phyloP scores from a whole-genome alignment of 2,329 filamentous ascomycete species.

The Cyphellophora attinorum region DNA sequence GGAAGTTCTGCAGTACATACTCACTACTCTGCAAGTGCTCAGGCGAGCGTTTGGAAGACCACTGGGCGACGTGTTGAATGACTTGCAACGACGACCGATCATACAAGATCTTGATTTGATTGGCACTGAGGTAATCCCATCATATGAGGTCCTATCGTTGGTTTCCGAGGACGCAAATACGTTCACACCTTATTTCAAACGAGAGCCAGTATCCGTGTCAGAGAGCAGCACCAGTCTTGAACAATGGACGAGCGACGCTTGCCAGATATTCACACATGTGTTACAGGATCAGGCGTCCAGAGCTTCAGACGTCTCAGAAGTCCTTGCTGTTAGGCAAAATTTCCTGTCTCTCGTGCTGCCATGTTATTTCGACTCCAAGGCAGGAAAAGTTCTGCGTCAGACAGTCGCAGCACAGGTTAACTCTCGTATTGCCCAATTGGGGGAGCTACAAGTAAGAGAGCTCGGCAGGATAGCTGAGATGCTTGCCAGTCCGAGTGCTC shows the following conservation, averaged over 20 bases:
- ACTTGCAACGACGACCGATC: slow-evolving; percentile 60
- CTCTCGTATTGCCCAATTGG: slow-evolving; percentile 26
- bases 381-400: slow-evolving; percentile 54
- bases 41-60: slow-evolving; percentile 65
- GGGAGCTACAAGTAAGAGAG: slow-evolving; percentile 5
- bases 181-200: slow-evolving; percentile 78
- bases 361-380: slow-evolving; percentile 52
- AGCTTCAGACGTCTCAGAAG: slow-evolving; percentile 56
- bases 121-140: slow-evolving; percentile 40
- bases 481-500: not conserved
- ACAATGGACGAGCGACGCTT: slow-evolving; percentile 54
- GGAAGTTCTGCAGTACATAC: slow-evolving; percentile 61
- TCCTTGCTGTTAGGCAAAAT: slow-evolving; percentile 60
- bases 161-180: slow-evolving; percentile 72
- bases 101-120: slow-evolving; percentile 62
- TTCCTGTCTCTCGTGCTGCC: slow-evolving; percentile 68
- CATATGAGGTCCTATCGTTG: slow-evolving; percentile 72
- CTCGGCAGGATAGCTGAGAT: slow-evolving; percentile 7
- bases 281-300: slow-evolving; percentile 50
- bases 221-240: slow-evolving; percentile 53
- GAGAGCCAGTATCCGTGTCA: slow-evolving; percentile 60
- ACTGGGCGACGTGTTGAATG: slow-evolving; percentile 58
- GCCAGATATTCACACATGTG: slow-evolving; percentile 51
- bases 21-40: slow-evolving; percentile 66
- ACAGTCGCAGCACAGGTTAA: slow-evolving; percentile 61